phyloP scores from a whole-genome alignment of 1,139 yeast species.

The Protomyces inundatus region DNA sequence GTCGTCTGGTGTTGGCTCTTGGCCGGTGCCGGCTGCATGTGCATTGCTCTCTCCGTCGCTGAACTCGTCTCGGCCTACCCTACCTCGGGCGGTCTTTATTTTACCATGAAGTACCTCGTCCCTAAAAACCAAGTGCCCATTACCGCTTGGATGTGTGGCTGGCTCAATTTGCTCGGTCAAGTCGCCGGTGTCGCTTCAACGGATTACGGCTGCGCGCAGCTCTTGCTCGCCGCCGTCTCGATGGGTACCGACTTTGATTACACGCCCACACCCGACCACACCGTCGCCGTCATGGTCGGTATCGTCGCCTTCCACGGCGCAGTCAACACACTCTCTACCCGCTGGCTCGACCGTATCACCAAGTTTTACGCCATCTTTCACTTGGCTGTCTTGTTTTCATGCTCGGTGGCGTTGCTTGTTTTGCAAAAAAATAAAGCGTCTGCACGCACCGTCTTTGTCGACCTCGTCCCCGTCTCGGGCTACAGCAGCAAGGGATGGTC shows the following conservation, averaged over 20 bases:
- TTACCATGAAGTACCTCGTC: slow-evolving; percentile 33
- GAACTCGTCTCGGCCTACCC: slow-evolving; percentile 63
- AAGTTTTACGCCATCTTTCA: slow-evolving; percentile 45
- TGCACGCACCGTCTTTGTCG: slow-evolving; percentile 38
- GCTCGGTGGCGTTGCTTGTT: slow-evolving; percentile 38
- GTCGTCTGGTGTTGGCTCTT: slow-evolving; percentile 29
- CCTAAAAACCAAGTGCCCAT: slow-evolving; percentile 39
- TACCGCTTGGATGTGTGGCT: slow-evolving; percentile 46
- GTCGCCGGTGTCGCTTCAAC: slow-evolving; percentile 45
- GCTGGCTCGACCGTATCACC: slow-evolving; percentile 42
- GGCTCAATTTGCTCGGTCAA: slow-evolving; percentile 46
- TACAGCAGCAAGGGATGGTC: slow-evolving; percentile 54
- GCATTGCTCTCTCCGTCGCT: slow-evolving; percentile 53
- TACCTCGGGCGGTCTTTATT: slow-evolving; percentile 61
- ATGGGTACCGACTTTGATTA: slow-evolving; percentile 43
- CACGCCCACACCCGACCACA: slow-evolving; percentile 43
- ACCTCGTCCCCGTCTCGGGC: slow-evolving; percentile 38
- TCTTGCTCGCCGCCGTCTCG: slow-evolving; percentile 44
- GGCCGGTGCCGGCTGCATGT: slow-evolving; percentile 33
- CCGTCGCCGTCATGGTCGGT: slow-evolving; percentile 46
- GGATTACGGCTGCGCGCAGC: slow-evolving; percentile 41
- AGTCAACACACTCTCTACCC: slow-evolving; percentile 45
- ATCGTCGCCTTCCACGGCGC: slow-evolving; percentile 43
- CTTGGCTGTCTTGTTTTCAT: slow-evolving; percentile 43
- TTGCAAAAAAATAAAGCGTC: slow-evolving; percentile 36